These are phyloP conservation scores for Pythium periplocum DNA, from an alignment of 352 stramenopile genomes.

Conservation along the genomic window DNA sequence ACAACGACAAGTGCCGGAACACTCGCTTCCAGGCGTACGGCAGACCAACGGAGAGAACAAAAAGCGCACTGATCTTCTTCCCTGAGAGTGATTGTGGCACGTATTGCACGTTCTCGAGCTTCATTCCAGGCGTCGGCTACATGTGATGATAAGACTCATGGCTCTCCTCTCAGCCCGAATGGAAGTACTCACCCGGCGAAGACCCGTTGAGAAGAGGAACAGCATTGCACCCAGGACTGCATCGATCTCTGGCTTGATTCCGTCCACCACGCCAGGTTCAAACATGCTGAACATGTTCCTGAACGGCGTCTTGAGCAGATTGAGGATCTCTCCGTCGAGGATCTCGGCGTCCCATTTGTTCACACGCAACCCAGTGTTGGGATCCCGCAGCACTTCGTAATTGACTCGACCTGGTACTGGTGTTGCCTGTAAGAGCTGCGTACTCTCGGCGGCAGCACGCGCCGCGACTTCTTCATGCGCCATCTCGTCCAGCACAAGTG, in stretches of 20 bases:
- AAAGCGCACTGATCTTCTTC: slow-evolving; percentile 47
- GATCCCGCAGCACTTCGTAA: slow-evolving; percentile 39
- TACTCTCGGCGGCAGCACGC: slow-evolving; percentile 30
- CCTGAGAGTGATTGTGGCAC: slow-evolving; percentile 34
- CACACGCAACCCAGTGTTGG: slow-evolving; percentile 48
- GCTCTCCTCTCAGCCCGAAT: no score
- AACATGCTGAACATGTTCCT: slow-evolving; percentile 82
- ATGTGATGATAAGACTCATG: no score
- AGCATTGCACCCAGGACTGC: slow-evolving; percentile 42
- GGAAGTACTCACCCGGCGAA: slow-evolving; percentile 37
- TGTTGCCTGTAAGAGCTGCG: slow-evolving; percentile 6
- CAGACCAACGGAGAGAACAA: slow-evolving; percentile 61
- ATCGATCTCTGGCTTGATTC: slow-evolving; percentile 73
- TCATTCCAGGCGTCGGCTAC: slow-evolving; percentile 80
- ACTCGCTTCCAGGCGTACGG: slow-evolving; percentile 77
- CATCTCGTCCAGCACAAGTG: slow-evolving; percentile 3
- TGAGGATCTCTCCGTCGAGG: slow-evolving; percentile 75
- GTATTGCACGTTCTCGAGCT: slow-evolving; percentile 77
- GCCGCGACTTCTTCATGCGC: slow-evolving; percentile 10
- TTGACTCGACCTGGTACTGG: slow-evolving; percentile 19
- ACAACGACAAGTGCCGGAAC: slow-evolving; percentile 54
- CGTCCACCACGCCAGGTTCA: slow-evolving; percentile 53
- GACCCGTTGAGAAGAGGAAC: slow-evolving; percentile 59
- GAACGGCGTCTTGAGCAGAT: slow-evolving; percentile 64
- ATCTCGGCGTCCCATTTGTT: slow-evolving; percentile 84